Conservation (phyloP, 257 asterid genomes). For the Buddleja alternifolia region DNA sequence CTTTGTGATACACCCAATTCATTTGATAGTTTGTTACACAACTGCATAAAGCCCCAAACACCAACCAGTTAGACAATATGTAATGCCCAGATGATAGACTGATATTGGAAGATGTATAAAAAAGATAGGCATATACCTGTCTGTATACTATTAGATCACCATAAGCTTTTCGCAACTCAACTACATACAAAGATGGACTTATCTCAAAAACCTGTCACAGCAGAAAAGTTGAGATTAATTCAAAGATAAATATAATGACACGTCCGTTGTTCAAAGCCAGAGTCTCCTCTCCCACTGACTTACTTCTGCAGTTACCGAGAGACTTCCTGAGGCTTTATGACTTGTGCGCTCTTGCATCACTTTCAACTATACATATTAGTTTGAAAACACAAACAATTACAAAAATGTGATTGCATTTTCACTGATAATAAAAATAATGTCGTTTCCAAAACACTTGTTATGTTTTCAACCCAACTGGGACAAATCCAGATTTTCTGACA, state of each 20-base stretch:
- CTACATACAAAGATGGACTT: constrained; percentile 78
- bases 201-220: constrained; percentile 80
- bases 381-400: not conserved
- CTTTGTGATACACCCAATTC: constrained; percentile 77
- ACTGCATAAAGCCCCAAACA: constrained; percentile 44
- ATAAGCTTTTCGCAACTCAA: constrained; percentile 70
- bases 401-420: not conserved
- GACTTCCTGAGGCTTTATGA: constrained; percentile 53
- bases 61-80: constrained; percentile 2
- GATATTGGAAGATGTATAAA: not conserved
- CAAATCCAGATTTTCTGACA: not conserved
- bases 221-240: constrained; percentile 5
- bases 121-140: constrained; percentile 50
- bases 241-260: not conserved
- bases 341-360: constrained; percentile 58
- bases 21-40: constrained; percentile 73
- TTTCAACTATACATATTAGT: constrained; percentile 61
- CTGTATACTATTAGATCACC: constrained; percentile 79
- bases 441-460: too few species aligned
- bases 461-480: too few species aligned
- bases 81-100: too few species aligned
- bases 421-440: not conserved
- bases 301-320: constrained; percentile 82
- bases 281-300: constrained; percentile 32
- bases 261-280: not conserved